These are phyloP conservation scores for Diaporthe nobilis DNA, from an alignment of 2,329 filamentous ascomycete genomes.

Conservation along the genomic window DNA sequence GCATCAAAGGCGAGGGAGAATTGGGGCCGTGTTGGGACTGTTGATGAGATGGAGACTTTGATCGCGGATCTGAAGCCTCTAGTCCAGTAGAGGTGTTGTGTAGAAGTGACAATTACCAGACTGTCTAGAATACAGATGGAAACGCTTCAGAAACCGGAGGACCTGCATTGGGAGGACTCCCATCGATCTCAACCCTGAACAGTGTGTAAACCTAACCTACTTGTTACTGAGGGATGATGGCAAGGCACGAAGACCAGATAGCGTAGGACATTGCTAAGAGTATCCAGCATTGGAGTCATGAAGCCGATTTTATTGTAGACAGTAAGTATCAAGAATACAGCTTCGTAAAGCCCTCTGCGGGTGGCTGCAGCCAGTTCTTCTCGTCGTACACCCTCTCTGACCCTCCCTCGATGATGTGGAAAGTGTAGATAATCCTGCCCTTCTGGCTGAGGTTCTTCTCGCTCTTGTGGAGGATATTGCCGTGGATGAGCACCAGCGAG, in stretches of 20 bases:
- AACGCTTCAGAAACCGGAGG: not conserved
- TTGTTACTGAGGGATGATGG: not conserved
- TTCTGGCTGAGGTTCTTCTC: conserved; percentile 90
- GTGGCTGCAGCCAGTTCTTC: conserved; percentile 94
- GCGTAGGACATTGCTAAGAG: not conserved
- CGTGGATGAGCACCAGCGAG: conserved; percentile 92
- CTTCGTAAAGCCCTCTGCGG: conserved; percentile 82
- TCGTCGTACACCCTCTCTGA: conserved; percentile 81
- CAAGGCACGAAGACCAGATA: not conserved
- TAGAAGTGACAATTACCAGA: not conserved
- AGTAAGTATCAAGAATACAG: conserved; percentile 60
- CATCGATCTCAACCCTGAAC: not conserved
- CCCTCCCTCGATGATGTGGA: conserved; percentile 90
- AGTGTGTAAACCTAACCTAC: too few relatives aligned
- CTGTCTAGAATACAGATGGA: not conserved
- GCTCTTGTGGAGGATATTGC: conserved; percentile 95
- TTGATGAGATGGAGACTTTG: conserved; percentile 41
- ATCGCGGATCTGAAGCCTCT: conserved; percentile 37
- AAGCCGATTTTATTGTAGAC: not conserved
- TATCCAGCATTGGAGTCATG: not conserved
- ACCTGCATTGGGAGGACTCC: not conserved
- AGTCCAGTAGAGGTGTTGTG: not conserved
- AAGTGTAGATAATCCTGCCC: conserved; percentile 96
- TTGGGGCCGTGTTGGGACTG: conserved; percentile 39
- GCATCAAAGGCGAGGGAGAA: conserved; percentile 44